Evolutionary conservation across 2,329 filamentous ascomycete genomes (phyloP).

Genomic region (Sporothrix mexicana): DNA sequence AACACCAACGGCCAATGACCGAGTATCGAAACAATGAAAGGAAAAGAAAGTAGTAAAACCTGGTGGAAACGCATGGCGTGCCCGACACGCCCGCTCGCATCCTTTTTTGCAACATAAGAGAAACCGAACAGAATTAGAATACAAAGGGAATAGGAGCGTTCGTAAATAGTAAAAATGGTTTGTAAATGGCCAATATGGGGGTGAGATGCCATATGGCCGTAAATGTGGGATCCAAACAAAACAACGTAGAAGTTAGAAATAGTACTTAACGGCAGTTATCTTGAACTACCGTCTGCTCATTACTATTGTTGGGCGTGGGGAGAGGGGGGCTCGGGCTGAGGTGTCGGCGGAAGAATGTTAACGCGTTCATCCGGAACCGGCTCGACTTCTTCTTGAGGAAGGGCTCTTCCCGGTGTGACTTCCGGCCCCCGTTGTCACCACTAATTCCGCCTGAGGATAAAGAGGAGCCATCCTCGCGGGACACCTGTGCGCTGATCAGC

Average conservation of each 20-base stretch:
- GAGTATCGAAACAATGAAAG: not conserved
- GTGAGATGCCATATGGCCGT: not conserved
- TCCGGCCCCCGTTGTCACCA: constrained; percentile 47
- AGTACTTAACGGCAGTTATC: not conserved
- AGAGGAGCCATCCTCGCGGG: constrained; percentile 47
- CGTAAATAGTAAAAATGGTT: not conserved
- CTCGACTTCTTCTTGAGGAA: constrained; percentile 67
- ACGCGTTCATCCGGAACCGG: constrained; percentile 67
- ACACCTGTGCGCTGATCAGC: constrained; percentile 40
- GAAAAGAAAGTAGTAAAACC: not conserved
- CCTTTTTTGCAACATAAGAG: constrained; percentile 7
- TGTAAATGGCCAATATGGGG: not conserved
- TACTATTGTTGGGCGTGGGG: constrained; percentile 36
- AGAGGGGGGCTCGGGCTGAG: constrained; percentile 51
- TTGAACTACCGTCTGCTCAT: not conserved
- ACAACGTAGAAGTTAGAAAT: not conserved
- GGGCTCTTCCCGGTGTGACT: constrained; percentile 48
- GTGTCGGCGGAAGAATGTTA: constrained; percentile 62
- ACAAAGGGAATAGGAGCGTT: constrained; percentile 6
- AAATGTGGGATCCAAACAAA: not conserved
- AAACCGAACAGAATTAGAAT: not conserved
- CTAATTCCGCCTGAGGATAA: constrained; percentile 37
- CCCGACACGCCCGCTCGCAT: constrained; percentile 14
- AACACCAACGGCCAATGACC: constrained; percentile 6
- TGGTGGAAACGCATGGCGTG: constrained; percentile 9